These are phyloP conservation scores for Lactarius quietus DNA, from an alignment of 768 basidiomycete species.

Conservation along the genomic window DNA sequence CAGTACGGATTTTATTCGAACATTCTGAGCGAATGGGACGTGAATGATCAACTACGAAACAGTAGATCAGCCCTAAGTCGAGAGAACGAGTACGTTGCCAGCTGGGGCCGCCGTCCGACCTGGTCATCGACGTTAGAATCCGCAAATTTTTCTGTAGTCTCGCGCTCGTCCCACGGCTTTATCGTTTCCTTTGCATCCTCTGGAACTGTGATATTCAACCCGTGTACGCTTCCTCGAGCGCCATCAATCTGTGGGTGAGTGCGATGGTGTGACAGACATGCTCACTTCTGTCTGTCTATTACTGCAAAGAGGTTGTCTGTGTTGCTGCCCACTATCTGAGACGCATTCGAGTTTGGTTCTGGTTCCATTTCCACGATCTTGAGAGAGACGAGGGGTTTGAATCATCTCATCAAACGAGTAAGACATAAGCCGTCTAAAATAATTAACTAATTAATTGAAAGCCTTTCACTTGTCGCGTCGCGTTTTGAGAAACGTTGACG, in stretches of 20 bases:
- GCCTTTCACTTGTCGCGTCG: neutral
- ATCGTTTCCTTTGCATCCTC: conserved; percentile 74
- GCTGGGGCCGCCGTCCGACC: conserved; percentile 41
- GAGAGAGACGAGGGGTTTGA: neutral
- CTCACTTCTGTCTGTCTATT: conserved; percentile 61
- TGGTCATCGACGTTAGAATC: conserved; percentile 87
- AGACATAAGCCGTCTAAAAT: neutral
- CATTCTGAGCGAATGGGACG: conserved; percentile 75
- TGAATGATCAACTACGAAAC: conserved; percentile 68
- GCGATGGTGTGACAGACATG: conserved; percentile 1
- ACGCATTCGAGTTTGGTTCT: conserved; percentile 40
- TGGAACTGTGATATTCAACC: conserved; percentile 75
- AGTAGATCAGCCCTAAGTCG: neutral
- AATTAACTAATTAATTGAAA: conserved; percentile 13
- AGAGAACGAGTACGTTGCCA: neutral
- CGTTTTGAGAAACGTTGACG: neutral
- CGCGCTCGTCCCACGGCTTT: conserved; percentile 79
- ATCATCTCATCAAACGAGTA: too few species aligned
- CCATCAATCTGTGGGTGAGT: conserved; percentile 15
- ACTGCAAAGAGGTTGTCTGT: conserved; percentile 52
- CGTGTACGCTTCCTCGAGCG: conserved; percentile 57
- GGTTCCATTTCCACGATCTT: conserved; percentile 8
- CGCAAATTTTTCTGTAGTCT: conserved; percentile 58
- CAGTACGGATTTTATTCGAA: conserved; percentile 67
- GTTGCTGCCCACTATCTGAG: conserved; percentile 46